phyloP scores from a whole-genome alignment of 2,329 filamentous ascomycete genomes.

The Rasamsonia emersonii region DNA sequence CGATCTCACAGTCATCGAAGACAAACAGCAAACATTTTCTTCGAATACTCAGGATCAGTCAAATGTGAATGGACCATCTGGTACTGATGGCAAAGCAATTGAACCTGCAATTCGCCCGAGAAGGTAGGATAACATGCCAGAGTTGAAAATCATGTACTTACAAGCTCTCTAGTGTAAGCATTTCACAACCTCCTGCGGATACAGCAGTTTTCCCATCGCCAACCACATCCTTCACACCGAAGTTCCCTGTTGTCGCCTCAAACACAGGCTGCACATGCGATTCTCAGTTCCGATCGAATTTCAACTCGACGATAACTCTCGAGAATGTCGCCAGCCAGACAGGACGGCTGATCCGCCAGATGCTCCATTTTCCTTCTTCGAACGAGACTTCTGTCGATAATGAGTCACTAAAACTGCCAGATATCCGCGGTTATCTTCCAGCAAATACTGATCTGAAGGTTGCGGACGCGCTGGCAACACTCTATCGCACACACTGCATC shows the following conservation, averaged over 20 bases:
- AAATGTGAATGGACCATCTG: conserved; percentile 12
- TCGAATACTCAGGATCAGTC: conserved; percentile 18
- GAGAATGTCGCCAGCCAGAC: conserved; percentile 30
- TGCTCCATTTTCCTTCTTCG: conserved; percentile 29
- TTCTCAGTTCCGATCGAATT: conserved; percentile 15
- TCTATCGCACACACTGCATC: conserved; percentile 92
- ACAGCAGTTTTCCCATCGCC: conserved; percentile 33
- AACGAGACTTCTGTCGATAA: conserved; percentile 46
- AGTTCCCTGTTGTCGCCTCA: conserved; percentile 17
- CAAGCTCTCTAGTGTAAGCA: conserved; percentile 17
- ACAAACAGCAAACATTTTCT: conserved; percentile 27
- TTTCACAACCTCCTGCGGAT: conserved; percentile 26
- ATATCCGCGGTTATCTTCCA: conserved; percentile 74
- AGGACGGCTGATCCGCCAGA: conserved; percentile 30
- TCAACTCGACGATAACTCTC: conserved; percentile 24
- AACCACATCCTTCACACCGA: conserved; percentile 27
- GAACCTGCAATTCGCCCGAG: conserved; percentile 20
- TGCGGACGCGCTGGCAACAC: conserved; percentile 71
- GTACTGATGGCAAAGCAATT: conserved; percentile 15
- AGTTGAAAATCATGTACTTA: background rate
- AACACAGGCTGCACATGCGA: conserved; percentile 22
- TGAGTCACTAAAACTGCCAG: conserved; percentile 70
- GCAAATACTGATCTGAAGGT: conserved; percentile 75
- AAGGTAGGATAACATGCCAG: conserved; percentile 15
- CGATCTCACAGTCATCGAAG: conserved; percentile 40